A percentile compares a stretch with the other conserved stretches of the same genome.
These are phyloP conservation scores for Thelephora terrestris DNA, from an alignment of 1,284 basidiomycete species.

Conservation along the genomic window DNA sequence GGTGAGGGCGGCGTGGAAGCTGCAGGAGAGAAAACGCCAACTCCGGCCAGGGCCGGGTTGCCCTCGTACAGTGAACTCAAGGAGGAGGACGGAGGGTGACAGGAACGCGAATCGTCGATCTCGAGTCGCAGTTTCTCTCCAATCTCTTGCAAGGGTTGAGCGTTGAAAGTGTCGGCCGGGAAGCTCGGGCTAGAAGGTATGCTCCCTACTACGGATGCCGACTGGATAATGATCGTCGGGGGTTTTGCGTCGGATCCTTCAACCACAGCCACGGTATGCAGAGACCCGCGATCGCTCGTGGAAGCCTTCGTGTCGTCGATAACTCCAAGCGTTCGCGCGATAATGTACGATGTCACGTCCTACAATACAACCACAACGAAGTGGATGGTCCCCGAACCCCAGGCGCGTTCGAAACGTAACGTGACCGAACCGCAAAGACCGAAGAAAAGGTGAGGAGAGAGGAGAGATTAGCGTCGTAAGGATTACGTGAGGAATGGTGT, in stretches of 20 bases:
- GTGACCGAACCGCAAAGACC: too few species aligned
- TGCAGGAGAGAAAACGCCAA: slow-evolving; percentile 61
- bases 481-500: not conserved
- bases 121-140: not conserved
- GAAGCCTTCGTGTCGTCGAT: slow-evolving; percentile 62
- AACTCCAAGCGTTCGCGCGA: slow-evolving; percentile 72
- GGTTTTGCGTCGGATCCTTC: not conserved
- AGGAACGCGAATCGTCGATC: too few species aligned
- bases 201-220: not conserved
- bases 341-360: slow-evolving; percentile 74
- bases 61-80: slow-evolving; percentile 20
- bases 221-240: not conserved
- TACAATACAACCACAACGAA: slow-evolving; percentile 20
- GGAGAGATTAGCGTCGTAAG: not conserved
- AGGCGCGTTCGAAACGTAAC: not conserved
- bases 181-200: not conserved
- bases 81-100: too few species aligned
- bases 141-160: slow-evolving; percentile 10
- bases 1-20: slow-evolving; percentile 58
- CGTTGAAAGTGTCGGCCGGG: slow-evolving; percentile 1
- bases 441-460: slow-evolving; percentile 1
- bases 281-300: slow-evolving; percentile 36
- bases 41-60: slow-evolving; percentile 51
- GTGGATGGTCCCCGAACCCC: too few species aligned
- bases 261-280: not conserved